Base-by-base conservation (phyloP, 2,329 filamentous ascomycete species). In the Hypoxylon sp. region DNA sequence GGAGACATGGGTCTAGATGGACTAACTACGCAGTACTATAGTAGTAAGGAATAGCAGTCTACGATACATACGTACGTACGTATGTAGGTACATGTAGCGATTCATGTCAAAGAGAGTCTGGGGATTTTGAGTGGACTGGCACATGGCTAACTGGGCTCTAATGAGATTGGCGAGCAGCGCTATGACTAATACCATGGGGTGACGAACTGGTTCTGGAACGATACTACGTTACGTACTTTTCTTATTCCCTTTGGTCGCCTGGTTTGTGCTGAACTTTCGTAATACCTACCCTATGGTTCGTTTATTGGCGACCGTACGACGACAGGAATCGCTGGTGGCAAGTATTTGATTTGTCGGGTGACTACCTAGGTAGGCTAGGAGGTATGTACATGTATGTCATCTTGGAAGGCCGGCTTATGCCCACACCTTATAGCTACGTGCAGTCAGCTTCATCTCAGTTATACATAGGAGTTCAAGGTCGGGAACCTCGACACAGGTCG, bases 181-280 rank as follows among this genome's bases (percentile, higher is more conserved):
- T 59, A 70, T 58, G 68, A 64, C 60, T 56, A 64, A 67, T 55
- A 3, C n/a, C 33, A 27, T 30, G 20, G 40, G 35, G 33, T 50
- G 56, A 55, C 61, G 64, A 68, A 65, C 58, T 56, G 8, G 54
- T 70, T 70, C 68, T 70, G 25, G 64, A 68, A 70, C 54, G 30
- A 68, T 70, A 56, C 56, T 57, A 64, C 64, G 60, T 64, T 68
- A 62, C 64, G 40, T 64, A 69, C 20, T 25, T 13, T 30, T 14
- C 7, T 42, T 27, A 17, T 17, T 31, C 10, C 17, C 25, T 13
- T 27, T 17, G 10, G 22, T n/a, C n/a, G 27, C 14, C 14, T 17
- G 20, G 33, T 22, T 30, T 55, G 44, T 22, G 37, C 54, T 46
- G 27, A 57, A 20, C 11, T 37, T 37, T 37, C 4, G 33, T 10